Base-by-base conservation (phyloP, 2,329 filamentous ascomycete species). In the Knoxdaviesia proteae region DNA sequence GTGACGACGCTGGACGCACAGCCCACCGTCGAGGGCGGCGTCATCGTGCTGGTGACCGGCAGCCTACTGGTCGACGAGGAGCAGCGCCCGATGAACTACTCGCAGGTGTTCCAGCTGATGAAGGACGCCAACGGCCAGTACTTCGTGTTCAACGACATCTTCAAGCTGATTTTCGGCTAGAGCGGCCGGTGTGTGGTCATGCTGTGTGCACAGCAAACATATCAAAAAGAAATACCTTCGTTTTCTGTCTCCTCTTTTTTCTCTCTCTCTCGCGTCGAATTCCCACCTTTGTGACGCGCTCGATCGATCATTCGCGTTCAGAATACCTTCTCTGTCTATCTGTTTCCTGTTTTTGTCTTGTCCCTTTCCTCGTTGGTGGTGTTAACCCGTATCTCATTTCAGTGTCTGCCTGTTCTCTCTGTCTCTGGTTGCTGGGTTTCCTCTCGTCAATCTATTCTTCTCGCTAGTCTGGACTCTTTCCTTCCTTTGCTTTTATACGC, bases 71-170 rank as follows among this genome's bases (percentile, higher is more conserved):
- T 93, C 53, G 84, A 94, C 49, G 86, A 87, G 51, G 77, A 86
- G 62, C 69, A 81, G 59, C 75, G 75, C 54, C 83, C 84, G 38
- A 90, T 94, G 80, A 86, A 74, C 71, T 98, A 87, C 65, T 78
- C 78, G 44, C 87, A 96, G 65, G 65, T 73, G 44, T 96, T 96
- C 73, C 81, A 92, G 61, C 78, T 96, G 48, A 61, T 75, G 50
- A 77, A 75, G 47, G 80, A 84, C 44, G 50, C 54, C 41, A 46
- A 34, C 32, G 79, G 76, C 52, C 76, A 69, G 62, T 94, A 80
- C 68, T 94, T 74, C 60, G 81, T 96, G 58, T 79, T 78, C 67
- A 94, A 96, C 69, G 88, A 96, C 61, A 65, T 96, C 59, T 96
- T 96, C 77, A 83, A 83, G 64, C 74, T 96, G 48, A 73, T 94